These are phyloP conservation scores for Corymbia maculata DNA, from an alignment of 345 rosid species.

Conservation along the genomic window DNA sequence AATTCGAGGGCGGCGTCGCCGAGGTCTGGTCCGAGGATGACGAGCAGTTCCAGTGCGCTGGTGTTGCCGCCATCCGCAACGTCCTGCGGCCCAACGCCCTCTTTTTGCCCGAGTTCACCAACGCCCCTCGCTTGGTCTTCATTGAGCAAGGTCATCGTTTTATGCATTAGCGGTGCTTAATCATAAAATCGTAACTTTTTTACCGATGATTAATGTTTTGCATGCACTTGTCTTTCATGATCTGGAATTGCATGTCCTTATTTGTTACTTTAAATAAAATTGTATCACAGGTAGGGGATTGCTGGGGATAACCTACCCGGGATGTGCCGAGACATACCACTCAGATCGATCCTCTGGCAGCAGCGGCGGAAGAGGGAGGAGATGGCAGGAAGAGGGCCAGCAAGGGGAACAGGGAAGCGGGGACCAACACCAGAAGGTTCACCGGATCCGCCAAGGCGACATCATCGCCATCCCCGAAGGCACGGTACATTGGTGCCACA, in stretches of 20 bases:
- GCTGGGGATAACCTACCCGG: constrained; percentile 12
- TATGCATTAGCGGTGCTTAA: no score
- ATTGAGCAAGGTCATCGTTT: constrained; percentile 6
- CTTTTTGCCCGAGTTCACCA: constrained; percentile 10
- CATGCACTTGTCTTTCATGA: not conserved
- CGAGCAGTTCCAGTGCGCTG: constrained; percentile 25
- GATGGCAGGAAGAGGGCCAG: not conserved
- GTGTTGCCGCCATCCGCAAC: constrained; percentile 8
- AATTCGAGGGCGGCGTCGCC: constrained; percentile 14
- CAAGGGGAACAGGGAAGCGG: not conserved
- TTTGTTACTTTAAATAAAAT: not conserved
- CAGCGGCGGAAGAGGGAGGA: not conserved
- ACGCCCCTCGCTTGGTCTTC: constrained; percentile 17
- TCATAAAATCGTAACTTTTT: not conserved
- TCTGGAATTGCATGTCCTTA: not conserved
- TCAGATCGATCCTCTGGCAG: not conserved
- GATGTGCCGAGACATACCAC: constrained; percentile 20
- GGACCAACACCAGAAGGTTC: constrained; percentile 29
- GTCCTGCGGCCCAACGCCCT: constrained; percentile 14
- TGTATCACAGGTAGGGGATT: constrained; percentile 3
- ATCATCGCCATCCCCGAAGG: constrained; percentile 20
- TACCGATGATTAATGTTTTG: not conserved
- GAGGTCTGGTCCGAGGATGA: constrained; percentile 21
- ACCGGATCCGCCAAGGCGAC: constrained; percentile 16
- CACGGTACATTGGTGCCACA: constrained; percentile 20